Conservation (phyloP, 352 stramenopile genomes). For the Pythium coloratum region DNA sequence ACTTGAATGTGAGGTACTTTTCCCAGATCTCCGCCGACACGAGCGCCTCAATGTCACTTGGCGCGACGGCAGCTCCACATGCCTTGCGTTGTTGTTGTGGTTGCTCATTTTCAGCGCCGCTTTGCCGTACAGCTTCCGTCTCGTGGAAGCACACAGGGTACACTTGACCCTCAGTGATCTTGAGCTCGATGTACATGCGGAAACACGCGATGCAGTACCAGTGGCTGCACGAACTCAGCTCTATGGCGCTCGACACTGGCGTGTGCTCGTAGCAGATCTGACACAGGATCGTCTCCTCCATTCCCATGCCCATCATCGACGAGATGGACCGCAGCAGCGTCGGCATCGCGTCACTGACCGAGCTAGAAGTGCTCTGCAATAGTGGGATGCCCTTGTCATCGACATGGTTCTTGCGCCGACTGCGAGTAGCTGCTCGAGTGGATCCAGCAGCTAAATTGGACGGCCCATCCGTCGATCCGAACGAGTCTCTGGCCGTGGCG, state of each 20-base stretch:
- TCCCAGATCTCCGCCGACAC: slow-evolving; percentile 51
- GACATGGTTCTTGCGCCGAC: neutral
- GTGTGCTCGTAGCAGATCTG: slow-evolving; percentile 79
- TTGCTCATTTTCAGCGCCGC: neutral
- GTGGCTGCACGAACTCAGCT: slow-evolving; percentile 52
- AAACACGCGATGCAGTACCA: slow-evolving; percentile 64
- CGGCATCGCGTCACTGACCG: slow-evolving; percentile 17
- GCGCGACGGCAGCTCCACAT: slow-evolving; percentile 44
- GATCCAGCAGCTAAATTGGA: neutral
- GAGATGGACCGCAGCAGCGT: slow-evolving; percentile 16
- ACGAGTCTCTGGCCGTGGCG: neutral
- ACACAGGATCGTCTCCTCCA: slow-evolving; percentile 76
- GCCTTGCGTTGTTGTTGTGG: slow-evolving; percentile 2
- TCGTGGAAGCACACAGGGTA: slow-evolving; percentile 73
- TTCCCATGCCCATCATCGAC: slow-evolving; percentile 38
- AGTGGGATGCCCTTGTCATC: slow-evolving; percentile 13
- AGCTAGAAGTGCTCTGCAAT: slow-evolving; percentile 19
- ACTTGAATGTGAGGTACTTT: slow-evolving; percentile 89
- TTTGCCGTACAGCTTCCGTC: slow-evolving; percentile 2
- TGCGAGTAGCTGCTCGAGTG: neutral
- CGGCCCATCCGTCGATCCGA: neutral
- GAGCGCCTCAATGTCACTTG: slow-evolving; percentile 47
- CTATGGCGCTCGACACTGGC: slow-evolving; percentile 33
- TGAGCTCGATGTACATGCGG: slow-evolving; percentile 65
- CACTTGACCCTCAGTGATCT: slow-evolving; percentile 70